Evolutionary conservation across 495 filamentous ascomycete species (phyloP), one percentile per base, ranked within the genome.

Genomic region (Podospora australis): DNA sequence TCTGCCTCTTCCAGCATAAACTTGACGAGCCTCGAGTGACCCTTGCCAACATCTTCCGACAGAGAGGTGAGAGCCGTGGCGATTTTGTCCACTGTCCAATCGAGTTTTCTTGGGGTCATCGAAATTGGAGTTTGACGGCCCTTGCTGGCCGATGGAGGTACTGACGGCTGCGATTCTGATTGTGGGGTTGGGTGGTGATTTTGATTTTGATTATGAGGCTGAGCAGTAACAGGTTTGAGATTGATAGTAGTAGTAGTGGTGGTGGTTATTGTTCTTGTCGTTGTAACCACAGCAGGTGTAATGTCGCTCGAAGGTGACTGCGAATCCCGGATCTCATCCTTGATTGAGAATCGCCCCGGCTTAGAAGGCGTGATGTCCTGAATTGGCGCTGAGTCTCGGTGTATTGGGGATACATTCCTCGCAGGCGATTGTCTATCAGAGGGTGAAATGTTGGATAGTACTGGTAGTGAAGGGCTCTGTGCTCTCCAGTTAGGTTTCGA

Each of bases 1-100:
- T 71, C 70, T 40, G 66, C 66, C 19, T 66, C 62, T 34, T 71
- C 66, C 20, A 72, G 62, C 23, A 66, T 49, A 24, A 57, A 71
- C 8, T 56, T 58, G 44, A 59, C 63, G 29, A 73, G 67, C 2
- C 58, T 60, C 2, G 66, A 55, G 29, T 69, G 69, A n/a, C 66
- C 65, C 9, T 56, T 47, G 30, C 56, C 50, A 9, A 74, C 65
- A 17, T 68, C 54, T 6, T 54, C 51, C 7, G 56, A 53, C 28
- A 65, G 63, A 2, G 46, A 32, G 24, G 45, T 49, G 22, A 75
- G 55, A 11, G 50, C 47, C 6, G 34, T 43, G 32, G 60, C 68
- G 16, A 74, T 58, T 32, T 64, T 65, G 1, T 64, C 62, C 4
- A 62, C 53, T 0, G 59, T 66, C 64, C 66, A 70, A 6, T 64